Evolutionary conservation across 768 basidiomycete species (phyloP), one percentile per base, ranked within the genome.

Genomic region (Serendipita vermifera): DNA sequence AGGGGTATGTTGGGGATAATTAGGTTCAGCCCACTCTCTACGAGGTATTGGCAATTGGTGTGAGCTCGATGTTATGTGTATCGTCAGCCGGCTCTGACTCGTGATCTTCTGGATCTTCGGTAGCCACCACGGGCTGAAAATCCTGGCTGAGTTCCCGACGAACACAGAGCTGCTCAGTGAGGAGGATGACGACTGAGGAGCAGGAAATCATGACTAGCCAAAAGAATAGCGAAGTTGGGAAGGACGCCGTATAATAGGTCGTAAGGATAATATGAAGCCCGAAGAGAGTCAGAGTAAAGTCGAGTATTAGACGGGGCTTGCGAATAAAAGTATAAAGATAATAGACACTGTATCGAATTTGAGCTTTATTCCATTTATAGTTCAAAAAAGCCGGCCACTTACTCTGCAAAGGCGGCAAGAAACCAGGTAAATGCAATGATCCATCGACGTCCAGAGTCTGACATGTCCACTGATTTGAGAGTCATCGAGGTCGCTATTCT

Each of bases 181-280:
- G 68, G 55, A 91, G 74, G 59, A 97, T 78, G 58, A 82, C 86
- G 35, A 83, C 62, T n/a, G 79, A 71, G 5, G 88, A 76, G 39
- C 87, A 83, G 36, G 72, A 71, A n/a, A 77, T 68, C 65, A 93
- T 73, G 51, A 93, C 75, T 43, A 81, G 64, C 92, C 93, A 99
- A 73, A 87, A 97, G 75, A 94, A 98, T 33, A 88, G 66, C 1
- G 90, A 93, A 0, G 87, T 87, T 5, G 96, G 96, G 64, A 87
- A 68, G 13, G 80, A 75, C 11, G 81, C 79, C 2, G 89, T 80
- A 67, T 90, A 91, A 71, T 97, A 97, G 33, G 89, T 92, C 55
- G 96, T 94, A 59, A 98, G 72, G 56, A 98, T 83, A 57, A 94
- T 72, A 68, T 99, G 96, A 66, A 83, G 87, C 75, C 94, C 87